These are phyloP conservation scores for Chlamydomonas eustigma DNA, from an alignment of 139 green algal genomes.

Conservation along the genomic window DNA sequence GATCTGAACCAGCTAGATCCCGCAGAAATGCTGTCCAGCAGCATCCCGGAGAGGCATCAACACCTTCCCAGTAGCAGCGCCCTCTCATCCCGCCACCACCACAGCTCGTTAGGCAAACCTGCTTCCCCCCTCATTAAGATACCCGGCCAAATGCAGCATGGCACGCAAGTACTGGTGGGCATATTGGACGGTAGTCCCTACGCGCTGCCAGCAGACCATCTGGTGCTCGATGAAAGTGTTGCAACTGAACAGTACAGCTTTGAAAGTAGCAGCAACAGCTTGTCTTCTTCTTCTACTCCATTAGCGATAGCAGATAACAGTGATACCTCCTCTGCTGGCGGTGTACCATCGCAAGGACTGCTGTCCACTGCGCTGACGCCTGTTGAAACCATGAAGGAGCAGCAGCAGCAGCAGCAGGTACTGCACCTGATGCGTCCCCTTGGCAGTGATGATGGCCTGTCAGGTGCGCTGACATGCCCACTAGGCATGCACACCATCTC, in stretches of 20 bases:
- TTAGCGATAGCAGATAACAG: no score
- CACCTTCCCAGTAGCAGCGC: no score
- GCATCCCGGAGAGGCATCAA: no score
- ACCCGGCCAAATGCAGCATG: constrained; percentile 18
- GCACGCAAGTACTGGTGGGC: constrained; percentile 44
- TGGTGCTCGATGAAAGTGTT: constrained; percentile 29
- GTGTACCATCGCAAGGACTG: no score
- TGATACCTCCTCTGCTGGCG: no score
- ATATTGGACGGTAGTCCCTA: constrained; percentile 46
- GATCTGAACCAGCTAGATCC: constrained; percentile 36
- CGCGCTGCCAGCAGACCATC: constrained; percentile 52
- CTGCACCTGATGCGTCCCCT: not conserved
- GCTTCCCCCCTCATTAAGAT: constrained; percentile 6
- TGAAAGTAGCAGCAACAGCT: no score
- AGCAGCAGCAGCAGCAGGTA: not conserved
- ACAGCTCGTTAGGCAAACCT: no score
- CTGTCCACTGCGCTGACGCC: not conserved
- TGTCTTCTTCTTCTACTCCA: no score
- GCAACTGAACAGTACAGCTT: no score
- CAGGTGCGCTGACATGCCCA: constrained; percentile 18
- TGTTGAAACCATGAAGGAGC: not conserved
- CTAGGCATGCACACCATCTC: constrained; percentile 14
- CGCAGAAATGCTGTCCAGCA: not conserved
- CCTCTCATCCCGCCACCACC: not conserved
- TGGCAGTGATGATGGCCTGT: constrained; percentile 10